Conservation (phyloP, 306 rosid genomes). For the Cercis canadensis region DNA sequence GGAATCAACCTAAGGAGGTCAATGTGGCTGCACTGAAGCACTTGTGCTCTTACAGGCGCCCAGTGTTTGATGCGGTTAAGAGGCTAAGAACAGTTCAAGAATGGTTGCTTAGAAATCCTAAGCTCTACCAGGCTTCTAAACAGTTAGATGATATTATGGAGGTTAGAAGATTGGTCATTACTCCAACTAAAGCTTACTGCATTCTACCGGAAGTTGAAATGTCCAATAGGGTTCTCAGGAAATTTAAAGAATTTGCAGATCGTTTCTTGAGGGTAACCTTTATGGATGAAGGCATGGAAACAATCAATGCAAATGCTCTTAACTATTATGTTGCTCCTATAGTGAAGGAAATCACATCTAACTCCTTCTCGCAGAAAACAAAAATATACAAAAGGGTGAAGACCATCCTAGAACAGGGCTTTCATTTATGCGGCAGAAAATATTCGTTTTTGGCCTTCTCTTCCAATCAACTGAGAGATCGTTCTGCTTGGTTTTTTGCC, state of each 20-base stretch:
- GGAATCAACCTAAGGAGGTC: slow-evolving; percentile 61
- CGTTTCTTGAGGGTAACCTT: slow-evolving; percentile 83
- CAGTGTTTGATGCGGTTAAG: slow-evolving; percentile 65
- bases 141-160: slow-evolving; percentile 63
- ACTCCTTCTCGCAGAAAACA: slow-evolving; percentile 65
- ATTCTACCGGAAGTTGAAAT: slow-evolving; percentile 81
- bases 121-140: slow-evolving; percentile 62
- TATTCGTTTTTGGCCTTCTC: slow-evolving; percentile 87
- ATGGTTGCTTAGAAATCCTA: slow-evolving; percentile 74
- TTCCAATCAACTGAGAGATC: slow-evolving; percentile 83
- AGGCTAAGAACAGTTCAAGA: slow-evolving; percentile 69
- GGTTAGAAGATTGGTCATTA: slow-evolving; percentile 80
- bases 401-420: slow-evolving; percentile 61
- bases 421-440: slow-evolving; percentile 67
- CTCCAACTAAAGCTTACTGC: slow-evolving; percentile 89
- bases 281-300: slow-evolving; percentile 94
- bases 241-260: slow-evolving; percentile 67
- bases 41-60: slow-evolving; percentile 62
- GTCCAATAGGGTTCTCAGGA: slow-evolving; percentile 83
- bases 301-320: slow-evolving; percentile 62
- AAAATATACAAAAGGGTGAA: slow-evolving; percentile 59
- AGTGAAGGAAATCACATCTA: slow-evolving; percentile 68
- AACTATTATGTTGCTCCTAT: slow-evolving; percentile 72
- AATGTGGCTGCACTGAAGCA: slow-evolving; percentile 81
- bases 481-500: slow-evolving; percentile 94